Evolutionary conservation across 345 rosid species (phyloP).

Genomic region (Citrus inodora): DNA sequence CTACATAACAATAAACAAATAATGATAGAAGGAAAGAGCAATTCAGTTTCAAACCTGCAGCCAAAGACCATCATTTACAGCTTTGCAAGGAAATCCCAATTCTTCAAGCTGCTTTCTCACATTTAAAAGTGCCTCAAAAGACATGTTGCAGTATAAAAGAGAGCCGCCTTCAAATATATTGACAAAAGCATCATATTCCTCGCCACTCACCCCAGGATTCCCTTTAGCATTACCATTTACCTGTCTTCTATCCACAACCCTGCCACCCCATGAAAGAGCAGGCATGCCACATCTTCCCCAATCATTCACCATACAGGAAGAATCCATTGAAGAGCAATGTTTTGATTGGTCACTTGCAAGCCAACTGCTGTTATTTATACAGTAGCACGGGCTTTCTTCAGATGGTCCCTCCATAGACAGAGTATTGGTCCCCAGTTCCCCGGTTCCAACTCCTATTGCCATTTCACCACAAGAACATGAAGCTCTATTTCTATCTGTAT

Average conservation of each 20-base stretch:
- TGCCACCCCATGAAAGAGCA: constrained; percentile 93
- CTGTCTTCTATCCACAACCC: constrained; percentile 81
- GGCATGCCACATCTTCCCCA: constrained; percentile 80
- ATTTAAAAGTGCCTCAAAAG: constrained; percentile 85
- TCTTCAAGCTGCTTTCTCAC: constrained; percentile 96
- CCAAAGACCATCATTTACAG: constrained; percentile 97
- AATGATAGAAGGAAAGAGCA: constrained; percentile 16
- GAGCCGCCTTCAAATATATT: constrained; percentile 94
- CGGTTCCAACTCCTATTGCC: constrained; percentile 34
- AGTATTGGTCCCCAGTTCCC: constrained; percentile 41
- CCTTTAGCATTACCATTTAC: constrained; percentile 50
- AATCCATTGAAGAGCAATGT: constrained; percentile 54
- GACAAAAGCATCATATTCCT: constrained; percentile 78
- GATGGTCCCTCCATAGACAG: constrained; percentile 84
- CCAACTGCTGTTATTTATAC: constrained; percentile 62
- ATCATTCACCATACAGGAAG: constrained; percentile 64
- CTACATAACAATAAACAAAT: constrained; percentile 5
- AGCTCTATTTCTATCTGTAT: constrained; percentile 38
- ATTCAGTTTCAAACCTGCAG: constrained; percentile 61
- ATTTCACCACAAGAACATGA: constrained; percentile 47
- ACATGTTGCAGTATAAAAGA: constrained; percentile 89
- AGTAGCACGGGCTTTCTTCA: constrained; percentile 59
- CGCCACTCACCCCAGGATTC: constrained; percentile 61
- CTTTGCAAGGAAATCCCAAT: constrained; percentile 93
- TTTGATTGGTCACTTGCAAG: constrained; percentile 57